Conservation (phyloP, 805 yeast genomes). For the Yarrowia keelungensis region DNA sequence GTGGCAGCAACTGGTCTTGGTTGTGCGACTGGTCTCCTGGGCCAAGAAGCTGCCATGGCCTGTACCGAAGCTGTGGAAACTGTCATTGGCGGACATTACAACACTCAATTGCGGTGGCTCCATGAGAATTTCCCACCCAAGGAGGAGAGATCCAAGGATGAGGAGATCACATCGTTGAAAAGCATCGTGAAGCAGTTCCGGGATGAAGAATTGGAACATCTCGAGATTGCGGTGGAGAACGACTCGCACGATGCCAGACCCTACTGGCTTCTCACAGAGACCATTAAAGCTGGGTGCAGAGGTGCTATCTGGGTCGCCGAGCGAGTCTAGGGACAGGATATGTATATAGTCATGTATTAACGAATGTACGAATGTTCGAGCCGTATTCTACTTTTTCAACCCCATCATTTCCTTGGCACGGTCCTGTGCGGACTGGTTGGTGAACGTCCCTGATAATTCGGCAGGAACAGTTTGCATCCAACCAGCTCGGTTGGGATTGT, state of each 20-base stretch:
- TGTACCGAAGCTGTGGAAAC: constrained; percentile 99
- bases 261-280: constrained; percentile 85
- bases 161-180: constrained; percentile 66
- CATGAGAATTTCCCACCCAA: constrained; percentile 65
- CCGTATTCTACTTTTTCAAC: not conserved
- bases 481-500: constrained; percentile 24
- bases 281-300: constrained; percentile 79
- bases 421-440: constrained; percentile 8
- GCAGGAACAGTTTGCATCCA: constrained; percentile 26
- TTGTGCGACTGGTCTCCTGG: constrained; percentile 79
- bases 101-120: constrained; percentile 81
- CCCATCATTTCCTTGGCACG: constrained; percentile 30
- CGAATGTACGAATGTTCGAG: not conserved
- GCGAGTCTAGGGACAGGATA: constrained; percentile 57
- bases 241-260: constrained; percentile 95
- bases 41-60: constrained; percentile 98
- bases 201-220: constrained; percentile 94
- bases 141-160: constrained; percentile 46
- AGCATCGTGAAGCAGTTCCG: constrained; percentile 75
- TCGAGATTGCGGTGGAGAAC: constrained; percentile 89
- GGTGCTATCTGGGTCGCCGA: constrained; percentile 95
- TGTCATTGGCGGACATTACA: constrained; percentile 95
- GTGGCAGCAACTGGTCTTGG: constrained; percentile 89
- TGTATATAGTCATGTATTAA: constrained; percentile 18
- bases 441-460: constrained; percentile 7